Evolutionary conservation across 2,329 filamentous ascomycete species (phyloP), one percentile per base, ranked within the genome.

Genomic region (Pseudogymnoascus sp.): DNA sequence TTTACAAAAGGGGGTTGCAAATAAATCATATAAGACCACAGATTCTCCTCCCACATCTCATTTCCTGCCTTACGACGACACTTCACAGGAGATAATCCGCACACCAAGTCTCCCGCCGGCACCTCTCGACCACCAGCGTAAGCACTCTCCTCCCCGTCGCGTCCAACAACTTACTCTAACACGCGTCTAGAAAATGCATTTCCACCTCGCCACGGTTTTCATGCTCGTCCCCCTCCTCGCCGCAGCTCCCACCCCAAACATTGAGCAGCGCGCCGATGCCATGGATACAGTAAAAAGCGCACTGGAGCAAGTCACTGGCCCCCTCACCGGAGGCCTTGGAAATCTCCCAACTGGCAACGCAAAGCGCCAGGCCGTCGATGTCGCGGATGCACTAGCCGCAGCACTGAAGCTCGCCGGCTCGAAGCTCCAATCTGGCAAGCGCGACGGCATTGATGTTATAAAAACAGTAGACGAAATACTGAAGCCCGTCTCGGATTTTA

Each of bases 141-240:
- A 55, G 16, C 5, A 55, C 6, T 7, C 16, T 7, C 5, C 25
- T 22, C 28, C n/a, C 4, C 14, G 6, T 14, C n/a, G 9, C n/a
- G 4, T 25, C 41, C 2, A 8, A 33, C 5, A 55, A 33, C 9
- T 14, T 23, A 30, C 30, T 30, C 45, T 55, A 55, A 55, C 49
- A 55, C 25, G 49, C 28, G 28, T 55, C 49, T 55, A 55, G 49
- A 55, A 55, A 33, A 55, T 55, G 49, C 49, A 55, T 55, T 55
- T 55, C 28, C 49, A 55, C n/a, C 28, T 33, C 49, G 49, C 49
- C 49, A 12, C 28, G 4, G 28, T 55, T 33, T 11, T 55, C n/a
- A 4, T 55, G 14, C 49, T 55, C 11, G 9, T 33, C 11, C 49
- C 49, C n/a, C 49, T 55, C 28, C 5, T 55, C n/a, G 11, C 16